Conservation (phyloP, 345 rosid genomes). For the Salix arbutifolia region DNA sequence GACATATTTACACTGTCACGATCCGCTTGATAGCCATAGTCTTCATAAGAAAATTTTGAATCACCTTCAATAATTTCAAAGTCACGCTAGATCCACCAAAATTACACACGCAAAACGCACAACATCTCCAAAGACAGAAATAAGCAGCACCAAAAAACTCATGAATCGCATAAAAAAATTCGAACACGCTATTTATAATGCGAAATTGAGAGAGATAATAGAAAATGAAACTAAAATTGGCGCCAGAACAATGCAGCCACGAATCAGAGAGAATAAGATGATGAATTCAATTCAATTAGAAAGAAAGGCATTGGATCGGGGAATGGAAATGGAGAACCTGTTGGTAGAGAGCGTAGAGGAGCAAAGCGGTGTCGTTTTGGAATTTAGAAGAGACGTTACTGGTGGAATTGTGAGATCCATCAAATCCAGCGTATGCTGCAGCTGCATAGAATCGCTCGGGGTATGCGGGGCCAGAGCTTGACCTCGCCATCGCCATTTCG, state of each 20-base stretch:
- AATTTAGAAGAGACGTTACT: constrained; percentile 61
- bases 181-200: neutral
- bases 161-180: neutral
- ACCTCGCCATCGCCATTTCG: constrained; percentile 69
- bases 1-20: neutral
- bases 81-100: constrained; percentile 29
- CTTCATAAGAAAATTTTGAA: too few relatives aligned
- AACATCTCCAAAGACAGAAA: neutral
- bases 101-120: constrained; percentile 6
- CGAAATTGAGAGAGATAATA: neutral
- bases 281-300: constrained; percentile 10
- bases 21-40: neutral
- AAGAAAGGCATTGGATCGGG: constrained; percentile 9
- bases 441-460: constrained; percentile 97
- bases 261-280: constrained; percentile 6
- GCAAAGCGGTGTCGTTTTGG: constrained; percentile 70
- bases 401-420: constrained; percentile 69
- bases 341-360: constrained; percentile 81
- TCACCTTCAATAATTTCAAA: neutral
- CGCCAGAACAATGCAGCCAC: neutral
- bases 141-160: neutral
- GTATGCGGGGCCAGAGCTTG: constrained; percentile 89
- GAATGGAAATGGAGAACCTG: constrained; percentile 47
- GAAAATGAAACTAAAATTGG: neutral
- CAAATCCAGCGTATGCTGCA: constrained; percentile 82